phyloP scores from a whole-genome alignment of 106 monocot genomes.

The Acorus gramineus region DNA sequence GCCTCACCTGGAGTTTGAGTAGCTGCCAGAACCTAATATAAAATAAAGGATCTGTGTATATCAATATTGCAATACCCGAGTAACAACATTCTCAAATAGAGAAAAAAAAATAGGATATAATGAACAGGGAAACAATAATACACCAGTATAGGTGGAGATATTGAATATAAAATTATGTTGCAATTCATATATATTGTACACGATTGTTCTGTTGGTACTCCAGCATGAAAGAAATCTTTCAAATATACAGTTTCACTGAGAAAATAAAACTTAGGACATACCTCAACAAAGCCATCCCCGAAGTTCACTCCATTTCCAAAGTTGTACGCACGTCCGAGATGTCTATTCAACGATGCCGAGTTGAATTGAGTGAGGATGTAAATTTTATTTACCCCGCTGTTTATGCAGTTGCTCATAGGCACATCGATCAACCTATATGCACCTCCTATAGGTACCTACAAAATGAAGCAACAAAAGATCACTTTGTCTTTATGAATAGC shows the following conservation, averaged over 20 bases:
- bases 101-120: too few relatives aligned
- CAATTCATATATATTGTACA: too few relatives aligned
- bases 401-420: slow-evolving; percentile 71
- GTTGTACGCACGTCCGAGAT: slow-evolving; percentile 41
- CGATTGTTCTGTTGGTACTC: too few relatives aligned
- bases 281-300: slow-evolving; percentile 62
- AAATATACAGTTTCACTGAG: too few relatives aligned
- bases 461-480: background rate
- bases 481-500: too few relatives aligned
- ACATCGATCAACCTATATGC: slow-evolving; percentile 60
- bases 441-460: slow-evolving; percentile 38
- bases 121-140: too few relatives aligned
- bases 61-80: too few relatives aligned
- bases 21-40: slow-evolving; percentile 65
- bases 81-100: too few relatives aligned
- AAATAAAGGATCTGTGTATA: background rate
- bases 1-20: slow-evolving; percentile 80
- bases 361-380: slow-evolving; percentile 64
- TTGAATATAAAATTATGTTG: too few relatives aligned
- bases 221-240: too few relatives aligned
- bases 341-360: slow-evolving; percentile 53
- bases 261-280: slow-evolving; percentile 1
- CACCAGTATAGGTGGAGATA: too few relatives aligned
- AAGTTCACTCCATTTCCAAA: slow-evolving; percentile 40
- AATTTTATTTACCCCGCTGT: slow-evolving; percentile 54